Evolutionary conservation across 2,329 filamentous ascomycete species (phyloP).

Genomic region (Sordariomycetes sp.): DNA sequence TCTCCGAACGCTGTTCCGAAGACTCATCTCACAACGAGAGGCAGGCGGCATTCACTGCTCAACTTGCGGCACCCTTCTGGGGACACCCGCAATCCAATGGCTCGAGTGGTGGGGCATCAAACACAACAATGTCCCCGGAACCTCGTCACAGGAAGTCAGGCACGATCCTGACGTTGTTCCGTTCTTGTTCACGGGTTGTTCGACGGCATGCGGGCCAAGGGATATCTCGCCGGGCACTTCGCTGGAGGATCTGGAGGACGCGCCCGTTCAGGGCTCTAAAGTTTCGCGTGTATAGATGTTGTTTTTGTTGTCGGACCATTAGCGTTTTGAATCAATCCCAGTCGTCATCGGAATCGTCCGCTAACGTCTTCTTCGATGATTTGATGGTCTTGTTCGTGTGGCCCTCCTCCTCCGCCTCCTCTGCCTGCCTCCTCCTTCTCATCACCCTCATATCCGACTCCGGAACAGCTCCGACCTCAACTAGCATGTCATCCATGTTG

Average conservation of each 20-base stretch:
- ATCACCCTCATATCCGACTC: conserved; percentile 68
- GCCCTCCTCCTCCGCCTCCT: conserved; percentile 50
- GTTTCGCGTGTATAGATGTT: conserved; percentile 4
- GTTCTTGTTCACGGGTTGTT: conserved; percentile 9
- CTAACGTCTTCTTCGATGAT: conserved; percentile 32
- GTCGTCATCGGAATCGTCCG: conserved; percentile 44
- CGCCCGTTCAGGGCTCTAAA: background rate
- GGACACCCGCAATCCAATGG: conserved; percentile 46
- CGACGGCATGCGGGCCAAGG: conserved; percentile 5
- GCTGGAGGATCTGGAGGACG: background rate
- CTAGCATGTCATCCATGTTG: conserved; percentile 70
- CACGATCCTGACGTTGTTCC: conserved; percentile 7
- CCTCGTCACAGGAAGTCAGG: background rate
- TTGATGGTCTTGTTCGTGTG: conserved; percentile 35
- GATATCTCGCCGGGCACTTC: conserved; percentile 1
- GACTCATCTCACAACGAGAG: conserved; percentile 28
- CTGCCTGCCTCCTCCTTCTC: conserved; percentile 47
- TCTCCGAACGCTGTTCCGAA: conserved; percentile 27
- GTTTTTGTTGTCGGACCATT: background rate
- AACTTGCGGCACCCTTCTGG: conserved; percentile 34
- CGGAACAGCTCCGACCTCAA: conserved; percentile 72
- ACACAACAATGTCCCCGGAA: background rate
- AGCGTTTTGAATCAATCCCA: conserved; percentile 41
- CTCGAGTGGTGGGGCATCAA: conserved; percentile 44
- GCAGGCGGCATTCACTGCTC: conserved; percentile 40